Evolutionary conservation across 108 stramenopile species (phyloP).

Genomic region (Nitzschia sp.): DNA sequence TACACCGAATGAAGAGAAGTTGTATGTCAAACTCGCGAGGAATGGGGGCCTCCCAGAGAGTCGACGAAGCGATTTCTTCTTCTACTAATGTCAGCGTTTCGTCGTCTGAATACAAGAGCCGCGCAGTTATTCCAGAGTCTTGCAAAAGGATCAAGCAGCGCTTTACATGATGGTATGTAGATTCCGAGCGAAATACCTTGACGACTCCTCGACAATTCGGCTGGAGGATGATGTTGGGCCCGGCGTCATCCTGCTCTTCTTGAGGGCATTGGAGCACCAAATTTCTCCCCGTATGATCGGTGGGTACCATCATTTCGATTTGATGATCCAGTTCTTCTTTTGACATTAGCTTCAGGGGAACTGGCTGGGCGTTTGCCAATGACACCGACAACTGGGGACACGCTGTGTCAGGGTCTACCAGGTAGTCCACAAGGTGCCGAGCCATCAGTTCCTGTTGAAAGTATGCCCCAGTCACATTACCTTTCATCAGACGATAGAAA

Average conservation of each 20-base stretch:
- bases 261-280: neutral
- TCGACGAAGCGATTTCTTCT: constrained; percentile 2
- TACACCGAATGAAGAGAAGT: neutral
- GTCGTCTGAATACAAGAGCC: constrained; percentile 17
- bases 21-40: constrained; percentile 8
- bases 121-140: constrained; percentile 10
- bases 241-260: neutral
- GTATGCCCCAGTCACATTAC: neutral
- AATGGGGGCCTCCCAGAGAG: constrained; percentile 6
- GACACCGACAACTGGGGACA: neutral
- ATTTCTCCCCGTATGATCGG: neutral
- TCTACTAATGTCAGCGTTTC: constrained; percentile 9
- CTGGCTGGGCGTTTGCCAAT: neutral
- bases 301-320: neutral
- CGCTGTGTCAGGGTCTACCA: neutral
- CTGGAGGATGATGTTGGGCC: neutral
- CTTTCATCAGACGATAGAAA: neutral
- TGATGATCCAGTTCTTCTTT: constrained; percentile 12
- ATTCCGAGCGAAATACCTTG: constrained; percentile 9
- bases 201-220: constrained; percentile 6
- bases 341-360: neutral
- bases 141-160: constrained; percentile 3
- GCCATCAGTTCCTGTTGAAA: neutral
- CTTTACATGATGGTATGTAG: constrained; percentile 17
- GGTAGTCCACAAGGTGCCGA: too few relatives aligned